Percentiles rank a stretch among this genome's conserved stretches.
phyloP scores from a whole-genome alignment of 2,329 filamentous ascomycete species.

The Sarocladium oryzae region DNA sequence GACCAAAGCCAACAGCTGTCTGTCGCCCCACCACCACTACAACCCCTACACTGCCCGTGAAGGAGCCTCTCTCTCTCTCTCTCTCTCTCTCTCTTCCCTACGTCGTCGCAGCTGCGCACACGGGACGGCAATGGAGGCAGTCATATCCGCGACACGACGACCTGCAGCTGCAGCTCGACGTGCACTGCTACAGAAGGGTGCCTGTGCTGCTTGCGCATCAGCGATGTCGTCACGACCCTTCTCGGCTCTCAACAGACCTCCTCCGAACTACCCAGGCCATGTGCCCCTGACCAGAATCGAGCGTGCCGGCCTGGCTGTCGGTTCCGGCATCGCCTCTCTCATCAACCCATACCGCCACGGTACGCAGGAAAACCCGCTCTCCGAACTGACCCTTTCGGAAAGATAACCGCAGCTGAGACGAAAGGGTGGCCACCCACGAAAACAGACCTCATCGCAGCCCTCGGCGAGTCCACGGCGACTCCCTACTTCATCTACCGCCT shows the following conservation, averaged over 20 bases:
- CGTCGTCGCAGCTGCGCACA: too few relatives aligned
- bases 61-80: background rate
- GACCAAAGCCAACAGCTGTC: background rate
- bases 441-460: constrained; percentile 84
- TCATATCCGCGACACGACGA: constrained; percentile 17
- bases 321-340: constrained; percentile 56
- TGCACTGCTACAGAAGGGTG: constrained; percentile 14
- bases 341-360: constrained; percentile 75
- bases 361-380: constrained; percentile 25
- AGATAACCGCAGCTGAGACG: too few relatives aligned
- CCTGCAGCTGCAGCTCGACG: constrained; percentile 14
- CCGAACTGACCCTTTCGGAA: background rate
- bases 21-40: background rate
- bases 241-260: constrained; percentile 78
- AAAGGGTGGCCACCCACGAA: too few relatives aligned
- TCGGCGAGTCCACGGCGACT: constrained; percentile 91
- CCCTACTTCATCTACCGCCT: constrained; percentile 94
- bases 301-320: constrained; percentile 62
- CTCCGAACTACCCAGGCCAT: constrained; percentile 86
- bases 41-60: background rate
- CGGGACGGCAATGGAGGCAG: constrained; percentile 19
- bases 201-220: constrained; percentile 16
- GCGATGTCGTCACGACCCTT: constrained; percentile 39
- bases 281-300: constrained; percentile 78
- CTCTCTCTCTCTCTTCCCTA: background rate